Evolutionary conservation across 768 basidiomycete species (phyloP).

Genomic region (Harrya chromipes): DNA sequence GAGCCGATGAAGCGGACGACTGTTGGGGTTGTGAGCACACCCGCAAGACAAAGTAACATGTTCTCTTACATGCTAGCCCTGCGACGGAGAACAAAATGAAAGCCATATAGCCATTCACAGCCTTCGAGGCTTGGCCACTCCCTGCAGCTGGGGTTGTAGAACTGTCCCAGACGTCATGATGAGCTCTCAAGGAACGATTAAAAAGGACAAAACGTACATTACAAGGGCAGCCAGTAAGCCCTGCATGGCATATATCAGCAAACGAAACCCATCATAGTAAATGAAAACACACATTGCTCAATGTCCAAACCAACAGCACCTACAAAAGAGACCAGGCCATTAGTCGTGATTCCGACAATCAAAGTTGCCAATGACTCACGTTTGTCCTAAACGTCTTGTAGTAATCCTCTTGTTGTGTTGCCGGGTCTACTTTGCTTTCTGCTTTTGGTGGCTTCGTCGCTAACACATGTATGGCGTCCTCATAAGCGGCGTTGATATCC

Average conservation of each 20-base stretch:
- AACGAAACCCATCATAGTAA: neutral
- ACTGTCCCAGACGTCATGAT: constrained; percentile 3
- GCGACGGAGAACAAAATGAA: constrained; percentile 88
- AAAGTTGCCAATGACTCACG: constrained; percentile 31
- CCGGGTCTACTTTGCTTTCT: constrained; percentile 56
- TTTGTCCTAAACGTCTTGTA: constrained; percentile 90
- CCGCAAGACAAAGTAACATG: neutral
- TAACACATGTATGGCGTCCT: constrained; percentile 84
- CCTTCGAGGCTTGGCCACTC: constrained; percentile 41
- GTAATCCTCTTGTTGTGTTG: constrained; percentile 78
- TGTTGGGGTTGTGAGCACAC: constrained; percentile 27
- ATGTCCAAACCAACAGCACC: constrained; percentile 85
- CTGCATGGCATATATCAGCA: constrained; percentile 31
- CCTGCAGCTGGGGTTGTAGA: constrained; percentile 50
- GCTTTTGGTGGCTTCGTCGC: constrained; percentile 74
- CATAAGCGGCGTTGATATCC: constrained; percentile 87
- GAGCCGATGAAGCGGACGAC: constrained; percentile 85
- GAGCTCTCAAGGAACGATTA: neutral
- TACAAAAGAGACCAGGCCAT: constrained; percentile 20
- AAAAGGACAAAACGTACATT: constrained; percentile 47
- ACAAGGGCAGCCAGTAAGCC: constrained; percentile 73
- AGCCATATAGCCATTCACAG: constrained; percentile 84
- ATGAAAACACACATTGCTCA: constrained; percentile 66
- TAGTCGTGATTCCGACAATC: constrained; percentile 5
- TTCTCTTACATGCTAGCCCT: constrained; percentile 74